Evolutionary conservation across 2,329 filamentous ascomycete species (phyloP).

Genomic region (Trichoderma pleuroti): DNA sequence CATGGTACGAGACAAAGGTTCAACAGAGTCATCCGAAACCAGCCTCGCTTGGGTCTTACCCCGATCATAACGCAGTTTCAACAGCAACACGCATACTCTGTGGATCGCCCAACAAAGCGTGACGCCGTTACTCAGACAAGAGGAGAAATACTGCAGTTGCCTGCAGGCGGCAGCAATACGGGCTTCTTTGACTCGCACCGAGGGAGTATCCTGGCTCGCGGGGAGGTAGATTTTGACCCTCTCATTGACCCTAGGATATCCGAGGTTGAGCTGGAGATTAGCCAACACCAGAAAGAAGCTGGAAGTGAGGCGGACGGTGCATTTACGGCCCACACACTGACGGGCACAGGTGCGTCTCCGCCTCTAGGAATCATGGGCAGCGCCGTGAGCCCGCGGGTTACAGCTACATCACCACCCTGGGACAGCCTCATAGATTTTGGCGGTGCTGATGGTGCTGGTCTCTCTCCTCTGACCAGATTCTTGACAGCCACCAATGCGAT

Average conservation of each 20-base stretch:
- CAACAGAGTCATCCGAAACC: not conserved
- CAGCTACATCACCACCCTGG: not conserved
- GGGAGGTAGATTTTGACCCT: not conserved
- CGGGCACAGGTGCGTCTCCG: not conserved
- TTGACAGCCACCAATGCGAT: not conserved
- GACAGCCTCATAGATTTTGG: not conserved
- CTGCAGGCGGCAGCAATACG: not conserved
- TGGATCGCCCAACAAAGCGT: not conserved
- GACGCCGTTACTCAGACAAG: no score
- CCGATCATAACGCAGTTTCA: not conserved
- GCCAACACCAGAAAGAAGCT: not conserved
- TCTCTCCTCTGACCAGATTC: not conserved
- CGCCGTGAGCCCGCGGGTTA: not conserved
- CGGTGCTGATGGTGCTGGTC: not conserved
- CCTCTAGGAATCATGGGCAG: not conserved
- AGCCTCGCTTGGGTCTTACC: not conserved
- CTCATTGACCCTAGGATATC: not conserved
- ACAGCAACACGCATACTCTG: not conserved
- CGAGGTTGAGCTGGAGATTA: not conserved
- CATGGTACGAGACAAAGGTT: not conserved
- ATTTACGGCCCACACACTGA: not conserved
- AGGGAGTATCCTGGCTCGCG: not conserved
- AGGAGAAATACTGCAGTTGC: not conserved
- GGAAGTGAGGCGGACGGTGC: not conserved
- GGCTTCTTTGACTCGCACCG: not conserved